Conservation (phyloP, 1,284 basidiomycete species). For the Naganishia liquefaciens region DNA sequence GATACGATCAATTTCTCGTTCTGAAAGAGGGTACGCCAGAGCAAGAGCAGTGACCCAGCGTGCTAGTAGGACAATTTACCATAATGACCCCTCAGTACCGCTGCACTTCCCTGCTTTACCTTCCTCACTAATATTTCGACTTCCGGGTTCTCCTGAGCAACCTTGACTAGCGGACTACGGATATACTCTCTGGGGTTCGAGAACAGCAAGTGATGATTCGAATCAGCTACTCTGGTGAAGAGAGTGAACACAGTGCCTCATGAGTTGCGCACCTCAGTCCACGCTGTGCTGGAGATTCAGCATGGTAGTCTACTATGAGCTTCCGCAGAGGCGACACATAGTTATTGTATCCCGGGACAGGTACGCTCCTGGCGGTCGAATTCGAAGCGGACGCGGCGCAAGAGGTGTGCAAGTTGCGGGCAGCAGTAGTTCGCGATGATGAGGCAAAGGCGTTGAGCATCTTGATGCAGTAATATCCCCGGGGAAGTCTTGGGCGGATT, state of each 20-base stretch:
- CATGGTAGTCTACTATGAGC: constrained; percentile 51
- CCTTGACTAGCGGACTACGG: constrained; percentile 39
- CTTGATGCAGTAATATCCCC: not conserved
- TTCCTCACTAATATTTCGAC: constrained; percentile 54
- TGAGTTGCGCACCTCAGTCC: constrained; percentile 45
- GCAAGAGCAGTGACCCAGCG: too few relatives aligned
- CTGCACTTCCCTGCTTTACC: constrained; percentile 50
- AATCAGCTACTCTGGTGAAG: too few relatives aligned
- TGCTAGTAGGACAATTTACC: constrained; percentile 41
- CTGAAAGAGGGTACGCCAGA: too few relatives aligned
- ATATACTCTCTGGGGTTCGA: constrained; percentile 29
- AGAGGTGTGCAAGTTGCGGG: constrained; percentile 16
- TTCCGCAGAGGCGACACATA: constrained; percentile 50
- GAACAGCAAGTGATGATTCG: not conserved
- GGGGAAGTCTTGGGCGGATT: too few relatives aligned
- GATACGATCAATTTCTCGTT: not conserved
- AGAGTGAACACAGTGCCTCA: not conserved
- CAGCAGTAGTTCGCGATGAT: constrained; percentile 8
- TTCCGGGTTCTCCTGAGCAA: constrained; percentile 52
- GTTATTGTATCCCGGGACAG: constrained; percentile 50
- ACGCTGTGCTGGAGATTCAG: constrained; percentile 43
- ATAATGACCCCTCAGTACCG: constrained; percentile 54
- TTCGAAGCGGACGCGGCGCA: constrained; percentile 11
- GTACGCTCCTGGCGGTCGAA: constrained; percentile 38
- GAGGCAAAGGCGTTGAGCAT: constrained; percentile 27